Evolutionary conservation across 2,329 filamentous ascomycete species (phyloP).

Genomic region (Cladosporium sp.): DNA sequence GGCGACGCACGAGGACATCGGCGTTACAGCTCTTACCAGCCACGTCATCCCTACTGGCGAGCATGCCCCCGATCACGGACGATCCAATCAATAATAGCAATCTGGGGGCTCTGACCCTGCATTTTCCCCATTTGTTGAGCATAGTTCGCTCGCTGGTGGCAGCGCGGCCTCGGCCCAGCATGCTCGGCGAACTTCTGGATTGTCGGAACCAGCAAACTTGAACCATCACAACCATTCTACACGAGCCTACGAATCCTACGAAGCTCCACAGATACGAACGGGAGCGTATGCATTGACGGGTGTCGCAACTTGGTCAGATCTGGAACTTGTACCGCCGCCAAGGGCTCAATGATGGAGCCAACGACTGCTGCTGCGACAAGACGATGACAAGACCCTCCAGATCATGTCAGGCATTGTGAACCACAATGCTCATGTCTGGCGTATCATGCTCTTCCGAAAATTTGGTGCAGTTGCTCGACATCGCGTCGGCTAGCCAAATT

Average conservation of each 20-base stretch:
- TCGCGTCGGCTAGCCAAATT: not conserved
- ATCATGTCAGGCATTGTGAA: not conserved
- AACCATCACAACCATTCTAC: not conserved
- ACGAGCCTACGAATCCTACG: not conserved
- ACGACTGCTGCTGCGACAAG: no score
- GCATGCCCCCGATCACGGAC: conserved; percentile 5
- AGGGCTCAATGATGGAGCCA: no score
- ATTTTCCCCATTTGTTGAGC: not conserved
- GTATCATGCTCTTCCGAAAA: not conserved
- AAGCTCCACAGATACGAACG: not conserved
- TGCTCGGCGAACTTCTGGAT: not conserved
- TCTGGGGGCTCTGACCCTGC: not conserved
- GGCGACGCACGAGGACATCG: not conserved
- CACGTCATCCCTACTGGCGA: conserved; percentile 6
- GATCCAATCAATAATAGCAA: not conserved
- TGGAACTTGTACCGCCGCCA: no score
- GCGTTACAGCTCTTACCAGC: conserved; percentile 9
- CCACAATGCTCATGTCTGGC: not conserved
- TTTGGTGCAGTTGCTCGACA: not conserved
- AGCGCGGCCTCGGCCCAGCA: conserved; percentile 4
- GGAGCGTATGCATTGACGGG: not conserved
- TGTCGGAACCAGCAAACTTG: not conserved
- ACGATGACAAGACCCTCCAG: no score
- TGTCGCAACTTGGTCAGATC: accelerated
- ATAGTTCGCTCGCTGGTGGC: not conserved